A percentile compares a stretch with the other conserved stretches of the same genome.
Conservation (phyloP, 306 rosid species). For the Citrullus colocynthis region DNA sequence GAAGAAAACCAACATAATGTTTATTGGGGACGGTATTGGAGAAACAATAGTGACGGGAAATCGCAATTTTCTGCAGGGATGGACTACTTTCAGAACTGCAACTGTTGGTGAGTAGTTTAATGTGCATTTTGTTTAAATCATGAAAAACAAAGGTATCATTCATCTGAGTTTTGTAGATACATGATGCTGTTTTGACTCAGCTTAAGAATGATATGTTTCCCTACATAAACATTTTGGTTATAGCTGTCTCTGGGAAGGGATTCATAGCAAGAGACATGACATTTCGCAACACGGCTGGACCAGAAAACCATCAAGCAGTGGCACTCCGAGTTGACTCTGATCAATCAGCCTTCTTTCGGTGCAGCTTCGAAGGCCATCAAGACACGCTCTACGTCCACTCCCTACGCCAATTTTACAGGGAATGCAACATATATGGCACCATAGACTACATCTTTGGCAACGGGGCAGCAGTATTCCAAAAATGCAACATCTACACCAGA, state of each 20-base stretch:
- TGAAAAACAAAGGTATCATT: not conserved
- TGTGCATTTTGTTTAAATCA: not conserved
- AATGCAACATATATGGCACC: conserved; percentile 43
- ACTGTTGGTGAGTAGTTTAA: conserved; percentile 54
- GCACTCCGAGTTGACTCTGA: conserved; percentile 40
- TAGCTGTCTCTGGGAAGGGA: conserved; percentile 35
- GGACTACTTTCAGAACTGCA: conserved; percentile 96
- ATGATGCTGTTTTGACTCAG: not conserved
- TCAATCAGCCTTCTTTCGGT: conserved; percentile 31
- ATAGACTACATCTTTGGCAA: conserved; percentile 55
- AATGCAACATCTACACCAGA: conserved; percentile 28
- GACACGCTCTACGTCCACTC: conserved; percentile 46
- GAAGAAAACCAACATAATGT: conserved; percentile 74
- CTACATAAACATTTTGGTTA: not conserved
- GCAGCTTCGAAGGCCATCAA: conserved; percentile 52
- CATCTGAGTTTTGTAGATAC: not conserved
- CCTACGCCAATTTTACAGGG: conserved; percentile 38
- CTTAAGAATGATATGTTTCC: not conserved
- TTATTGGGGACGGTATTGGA: conserved; percentile 81
- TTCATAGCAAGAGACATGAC: conserved; percentile 51
- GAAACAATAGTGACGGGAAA: conserved; percentile 52
- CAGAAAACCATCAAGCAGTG: conserved; percentile 37
- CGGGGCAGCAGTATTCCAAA: conserved; percentile 35
- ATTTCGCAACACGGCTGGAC: conserved; percentile 39
- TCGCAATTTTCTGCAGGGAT: conserved; percentile 85